Conservation (phyloP, 2,329 filamentous ascomycete species). For the Chaetomium globosum region DNA sequence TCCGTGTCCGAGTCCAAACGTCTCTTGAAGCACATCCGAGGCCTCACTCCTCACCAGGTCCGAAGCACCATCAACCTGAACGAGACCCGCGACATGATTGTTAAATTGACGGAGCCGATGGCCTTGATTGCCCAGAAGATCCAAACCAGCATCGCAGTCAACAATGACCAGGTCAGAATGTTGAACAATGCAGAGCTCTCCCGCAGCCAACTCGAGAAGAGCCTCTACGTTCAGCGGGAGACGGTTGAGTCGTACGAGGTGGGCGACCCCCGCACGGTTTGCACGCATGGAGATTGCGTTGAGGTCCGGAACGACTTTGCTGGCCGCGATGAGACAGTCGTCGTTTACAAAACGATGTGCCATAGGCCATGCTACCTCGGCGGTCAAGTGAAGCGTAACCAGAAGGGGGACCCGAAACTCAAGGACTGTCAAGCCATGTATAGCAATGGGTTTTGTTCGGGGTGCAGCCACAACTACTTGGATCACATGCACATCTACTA, state of each 20-base stretch:
- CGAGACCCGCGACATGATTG: slow-evolving; percentile 43
- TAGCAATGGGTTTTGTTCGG: slow-evolving; percentile 30
- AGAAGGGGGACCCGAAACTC: slow-evolving; percentile 32
- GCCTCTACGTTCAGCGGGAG: slow-evolving; percentile 38
- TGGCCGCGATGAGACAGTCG: slow-evolving; percentile 26
- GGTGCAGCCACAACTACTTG: slow-evolving; percentile 43
- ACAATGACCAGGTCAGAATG: slow-evolving; percentile 39
- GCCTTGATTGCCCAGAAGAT: slow-evolving; percentile 43
- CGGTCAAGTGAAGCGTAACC: slow-evolving; percentile 36
- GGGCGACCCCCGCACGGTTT: slow-evolving; percentile 41
- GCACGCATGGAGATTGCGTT: slow-evolving; percentile 38
- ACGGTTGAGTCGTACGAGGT: slow-evolving; percentile 36
- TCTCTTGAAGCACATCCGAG: slow-evolving; percentile 41
- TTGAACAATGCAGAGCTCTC: slow-evolving; percentile 37
- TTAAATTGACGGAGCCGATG: slow-evolving; percentile 45
- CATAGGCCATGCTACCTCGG: slow-evolving; percentile 41
- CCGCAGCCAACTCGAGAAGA: slow-evolving; percentile 37
- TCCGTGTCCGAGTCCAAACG: slow-evolving; percentile 41
- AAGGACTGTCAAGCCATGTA: slow-evolving; percentile 32
- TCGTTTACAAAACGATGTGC: slow-evolving; percentile 38
- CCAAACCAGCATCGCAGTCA: slow-evolving; percentile 39
- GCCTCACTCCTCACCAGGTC: slow-evolving; percentile 41
- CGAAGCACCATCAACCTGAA: slow-evolving; percentile 47
- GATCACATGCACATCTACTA: slow-evolving; percentile 33
- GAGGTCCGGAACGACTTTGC: slow-evolving; percentile 33